Percentiles rank a stretch among this genome's conserved stretches.
Evolutionary conservation across 2,329 filamentous ascomycete species (phyloP).

Genomic region (Zymoseptoria ardabiliae): DNA sequence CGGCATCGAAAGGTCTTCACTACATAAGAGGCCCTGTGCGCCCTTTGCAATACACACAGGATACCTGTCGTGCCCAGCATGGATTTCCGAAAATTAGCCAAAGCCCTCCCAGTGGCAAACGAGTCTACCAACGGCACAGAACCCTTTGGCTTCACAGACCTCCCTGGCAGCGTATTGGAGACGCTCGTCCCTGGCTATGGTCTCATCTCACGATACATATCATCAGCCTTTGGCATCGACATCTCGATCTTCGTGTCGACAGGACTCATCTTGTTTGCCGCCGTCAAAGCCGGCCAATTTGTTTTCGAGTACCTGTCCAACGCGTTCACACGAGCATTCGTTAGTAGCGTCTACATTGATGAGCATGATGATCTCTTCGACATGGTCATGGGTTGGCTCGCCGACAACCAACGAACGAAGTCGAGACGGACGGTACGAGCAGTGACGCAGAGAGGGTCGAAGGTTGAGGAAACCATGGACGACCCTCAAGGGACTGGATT

Average conservation of each 20-base stretch:
- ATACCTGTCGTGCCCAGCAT: slow-evolving; percentile 10
- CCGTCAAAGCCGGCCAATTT: slow-evolving; percentile 33
- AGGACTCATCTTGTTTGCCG: slow-evolving; percentile 36
- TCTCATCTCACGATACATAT: slow-evolving; percentile 38
- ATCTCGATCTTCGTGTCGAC: slow-evolving; percentile 41
- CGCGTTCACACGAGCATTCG: slow-evolving; percentile 32
- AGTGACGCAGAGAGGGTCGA: slow-evolving; percentile 32
- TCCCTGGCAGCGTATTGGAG: slow-evolving; percentile 43
- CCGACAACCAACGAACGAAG: slow-evolving; percentile 34
- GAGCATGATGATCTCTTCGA: slow-evolving; percentile 39
- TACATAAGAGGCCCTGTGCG: not conserved
- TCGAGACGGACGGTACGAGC: slow-evolving; percentile 33
- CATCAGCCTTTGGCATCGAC: slow-evolving; percentile 40
- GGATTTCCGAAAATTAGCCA: slow-evolving; percentile 23
- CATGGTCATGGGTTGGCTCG: slow-evolving; percentile 39
- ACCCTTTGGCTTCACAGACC: slow-evolving; percentile 23
- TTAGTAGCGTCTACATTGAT: slow-evolving; percentile 39
- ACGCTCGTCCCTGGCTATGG: slow-evolving; percentile 46
- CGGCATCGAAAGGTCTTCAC: not conserved
- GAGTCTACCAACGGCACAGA: slow-evolving; percentile 9
- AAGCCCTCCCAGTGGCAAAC: slow-evolving; percentile 12
- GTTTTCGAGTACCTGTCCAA: slow-evolving; percentile 28
- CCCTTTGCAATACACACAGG: not conserved
- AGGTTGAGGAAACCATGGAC: slow-evolving; percentile 29
- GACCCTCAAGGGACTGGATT: slow-evolving; percentile 31